Evolutionary conservation across 129 eudicot species (phyloP), one percentile per base, ranked within the genome.

Genomic region (Solidago caesia): DNA sequence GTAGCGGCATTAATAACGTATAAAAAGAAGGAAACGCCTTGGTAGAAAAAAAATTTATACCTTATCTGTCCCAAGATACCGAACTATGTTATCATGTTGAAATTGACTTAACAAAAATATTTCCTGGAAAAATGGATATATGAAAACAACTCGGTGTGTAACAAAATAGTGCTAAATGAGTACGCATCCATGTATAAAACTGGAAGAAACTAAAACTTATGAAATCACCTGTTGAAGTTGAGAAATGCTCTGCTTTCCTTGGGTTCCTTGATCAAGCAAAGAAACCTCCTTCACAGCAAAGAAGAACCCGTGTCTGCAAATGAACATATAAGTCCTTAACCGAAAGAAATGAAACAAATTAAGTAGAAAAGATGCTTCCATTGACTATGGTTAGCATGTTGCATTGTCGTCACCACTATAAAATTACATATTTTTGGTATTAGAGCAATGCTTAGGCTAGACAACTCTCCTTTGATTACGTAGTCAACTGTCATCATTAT

Each of bases 281-380:
- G 94, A 92, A 47, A 89, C 96, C 80, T 92, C 97, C 85, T 92
- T 92, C 44, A 92, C 97, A 51, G 97, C 96, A 79, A 92, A 89
- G 83, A 89, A 89, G 75, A 84, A 79, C 25, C 96, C 97, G 71
- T 82, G 82, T 65, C 97, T 92, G 94, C 84, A 83, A 61, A 60
- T 13, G 65, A 69, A 65, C 39, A 56, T 39, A 58, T 43, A 72
- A 48, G 14, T 42, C 70, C 75, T 59, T 70, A 77, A 64, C 49
- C 10, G 25, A 44, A 57, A 57, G 39, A 59, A 44, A 53, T 55
- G 44, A 58, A 74, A 62, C 48, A 51, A 48, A 15, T n/a, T n/a
- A n/a, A 47, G 21, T 41, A 67, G 51, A 43, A 42, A 41, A 64
- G 29, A 27, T 27, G 6, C 42, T 8, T 6, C 10, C 11, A 15